Evolutionary conservation across 2,329 filamentous ascomycete species (phyloP), one percentile per base, ranked within the genome.

Genomic region (Colletotrichum caudatum): DNA sequence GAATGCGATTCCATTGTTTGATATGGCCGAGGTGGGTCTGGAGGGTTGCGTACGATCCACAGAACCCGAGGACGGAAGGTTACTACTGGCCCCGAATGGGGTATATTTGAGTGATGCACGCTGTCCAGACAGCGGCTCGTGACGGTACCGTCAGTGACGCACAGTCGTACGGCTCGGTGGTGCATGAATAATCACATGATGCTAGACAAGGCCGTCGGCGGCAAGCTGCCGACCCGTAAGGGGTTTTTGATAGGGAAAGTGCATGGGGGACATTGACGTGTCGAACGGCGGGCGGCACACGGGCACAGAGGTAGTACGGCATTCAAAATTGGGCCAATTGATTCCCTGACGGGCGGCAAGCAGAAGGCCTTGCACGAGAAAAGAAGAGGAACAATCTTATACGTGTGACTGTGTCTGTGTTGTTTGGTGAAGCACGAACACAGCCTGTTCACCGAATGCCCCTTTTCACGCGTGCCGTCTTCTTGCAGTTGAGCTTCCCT

Each of bases 381-480:
- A 35, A 20, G 20, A 23, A n/a, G 0, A 11, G 4, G 18, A 56
- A n/a, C 18, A n/a, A 7, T 39, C 12, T 39, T 39, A 33, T 39
- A 18, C n/a, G 35, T 39, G 33, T 39, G 18, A 46, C 44, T 44
- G 16, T 46, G 26, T 4, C 8, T 37, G 29, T n/a, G 53, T 29
- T 29, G 23, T n/a, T 35, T 37, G 20, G 20, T 9, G 54, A 16
- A 33, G 50, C 50, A 53, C 26, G 20, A 39, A 57, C 35, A 26
- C 23, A 20, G 6, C 18, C 11, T 39, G 46, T 35, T 23, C 39
- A 50, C 16, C 37, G 57, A 20, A 69, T 35, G 12, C n/a, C 29
- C 59, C 68, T 69, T 39, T 8, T 59, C 35, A 37, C 59, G 14
- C 65, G 65, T 23, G 59, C 48, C 23, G 54, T 60, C 69, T 69